phyloP scores from a whole-genome alignment of 768 basidiomycete species.

The Suillus weaverae region DNA sequence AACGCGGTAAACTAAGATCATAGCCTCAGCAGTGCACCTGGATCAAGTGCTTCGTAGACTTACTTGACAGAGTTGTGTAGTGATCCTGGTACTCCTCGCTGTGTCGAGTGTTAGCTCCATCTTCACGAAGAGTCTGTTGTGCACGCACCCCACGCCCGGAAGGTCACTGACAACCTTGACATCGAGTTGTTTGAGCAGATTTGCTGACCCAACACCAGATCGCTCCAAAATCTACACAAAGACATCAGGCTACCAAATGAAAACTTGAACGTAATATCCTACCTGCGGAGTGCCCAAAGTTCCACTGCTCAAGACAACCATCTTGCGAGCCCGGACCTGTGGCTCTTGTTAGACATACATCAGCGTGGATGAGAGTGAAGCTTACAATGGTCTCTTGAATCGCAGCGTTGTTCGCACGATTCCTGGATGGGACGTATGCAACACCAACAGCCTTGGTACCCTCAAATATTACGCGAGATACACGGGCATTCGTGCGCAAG shows the following conservation, averaged over 20 bases:
- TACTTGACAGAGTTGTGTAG: slow-evolving; percentile 67
- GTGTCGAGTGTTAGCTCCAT: slow-evolving; percentile 4
- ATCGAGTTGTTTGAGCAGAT: slow-evolving; percentile 54
- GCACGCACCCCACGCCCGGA: slow-evolving; percentile 63
- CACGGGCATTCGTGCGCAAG: slow-evolving; percentile 66
- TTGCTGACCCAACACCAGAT: slow-evolving; percentile 62
- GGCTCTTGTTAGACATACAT: slow-evolving; percentile 1
- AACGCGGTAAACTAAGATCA: slow-evolving; percentile 57
- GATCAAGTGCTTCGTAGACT: slow-evolving; percentile 16
- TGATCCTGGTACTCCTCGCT: slow-evolving; percentile 76
- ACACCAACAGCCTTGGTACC: slow-evolving; percentile 72
- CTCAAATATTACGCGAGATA: slow-evolving; percentile 70
- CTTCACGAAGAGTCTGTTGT: neutral
- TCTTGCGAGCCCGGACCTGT: slow-evolving; percentile 58
- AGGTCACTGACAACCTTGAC: slow-evolving; percentile 68
- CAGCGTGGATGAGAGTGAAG: neutral
- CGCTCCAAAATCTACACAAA: slow-evolving; percentile 61
- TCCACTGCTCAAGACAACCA: slow-evolving; percentile 63
- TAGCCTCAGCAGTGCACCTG: neutral
- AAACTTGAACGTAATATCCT: neutral
- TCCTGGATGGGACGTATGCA: slow-evolving; percentile 64
- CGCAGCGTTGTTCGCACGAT: slow-evolving; percentile 52
- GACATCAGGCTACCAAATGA: neutral
- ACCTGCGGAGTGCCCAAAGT: slow-evolving; percentile 67
- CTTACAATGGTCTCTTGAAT: slow-evolving; percentile 57